Evolutionary conservation across 768 basidiomycete genomes (phyloP), one percentile per base, ranked within the genome.

Genomic region (Epithele typhae): DNA sequence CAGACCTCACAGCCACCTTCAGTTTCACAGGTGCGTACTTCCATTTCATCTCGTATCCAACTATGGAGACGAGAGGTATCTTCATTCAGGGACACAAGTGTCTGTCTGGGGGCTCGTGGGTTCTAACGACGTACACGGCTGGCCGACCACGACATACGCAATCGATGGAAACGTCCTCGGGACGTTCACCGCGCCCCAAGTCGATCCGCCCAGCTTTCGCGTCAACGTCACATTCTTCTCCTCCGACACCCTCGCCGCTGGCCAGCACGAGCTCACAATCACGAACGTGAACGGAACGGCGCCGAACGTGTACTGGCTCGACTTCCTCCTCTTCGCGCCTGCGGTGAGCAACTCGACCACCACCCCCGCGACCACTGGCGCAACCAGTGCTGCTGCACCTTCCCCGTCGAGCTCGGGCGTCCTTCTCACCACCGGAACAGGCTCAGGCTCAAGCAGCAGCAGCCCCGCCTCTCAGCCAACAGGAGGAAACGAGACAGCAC

Each of bases 241-340:
- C 1, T 30, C 23, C 4, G 35, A 18, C 2, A 25, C n/a, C 5
- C 40, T 48, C 25, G 14, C 9, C 17, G 8, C 22, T 6, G 40
- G 33, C 19, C 7, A 36, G 12, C 47, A 48, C 18, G 24, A 17
- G n/a, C 19, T 48, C 14, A 22, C 38, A 3, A 49, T 49, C 21
- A 49, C 48, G 8, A 49, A 49, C 22, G n/a, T 49, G 19, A 49
- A 49, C 17, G 48, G 42, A 12, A 49, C 48, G 14, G 23, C 11
- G 11, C 48, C 48, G 8, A 49, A 43, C 30, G 9, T 21, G 8
- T 43, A 37, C 37, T 43, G 41, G 48, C 42, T 49, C 4, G 42
- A 43, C n/a, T 42, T 30, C 22, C 39, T 49, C 30, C 40, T 41
- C 9, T 23, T 41, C 25, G 17, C 27, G 8, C 27, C 27, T n/a